Evolutionary conservation across 495 filamentous ascomycete species (phyloP).

Genomic region (Penicillium fimorum): DNA sequence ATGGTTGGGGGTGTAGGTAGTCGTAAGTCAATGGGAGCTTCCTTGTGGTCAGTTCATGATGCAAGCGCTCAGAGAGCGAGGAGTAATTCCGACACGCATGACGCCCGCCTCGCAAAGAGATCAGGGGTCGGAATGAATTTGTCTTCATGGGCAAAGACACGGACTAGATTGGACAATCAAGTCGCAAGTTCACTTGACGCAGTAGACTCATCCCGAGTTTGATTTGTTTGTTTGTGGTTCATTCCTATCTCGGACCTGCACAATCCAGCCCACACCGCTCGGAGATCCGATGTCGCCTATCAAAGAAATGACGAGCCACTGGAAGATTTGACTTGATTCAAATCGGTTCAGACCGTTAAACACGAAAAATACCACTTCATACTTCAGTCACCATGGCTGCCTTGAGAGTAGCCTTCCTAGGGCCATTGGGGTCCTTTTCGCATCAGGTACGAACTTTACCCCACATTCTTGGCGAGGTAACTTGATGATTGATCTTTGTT

Average conservation of each 20-base stretch:
- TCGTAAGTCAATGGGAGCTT: slow-evolving; percentile 59
- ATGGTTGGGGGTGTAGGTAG: slow-evolving; percentile 60
- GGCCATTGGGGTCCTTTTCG: slow-evolving; percentile 80
- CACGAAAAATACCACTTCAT: background rate
- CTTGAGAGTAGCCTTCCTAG: slow-evolving; percentile 71
- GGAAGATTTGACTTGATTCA: background rate
- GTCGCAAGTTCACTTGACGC: background rate
- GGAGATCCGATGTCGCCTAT: slow-evolving; percentile 3
- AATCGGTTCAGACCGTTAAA: background rate
- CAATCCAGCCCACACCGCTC: slow-evolving; percentile 24
- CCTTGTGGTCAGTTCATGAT: slow-evolving; percentile 44
- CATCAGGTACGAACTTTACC: slow-evolving; percentile 67
- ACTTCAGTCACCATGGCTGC: slow-evolving; percentile 19
- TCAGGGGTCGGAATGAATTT: slow-evolving; percentile 4
- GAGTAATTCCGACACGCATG: slow-evolving; percentile 22
- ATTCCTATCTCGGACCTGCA: background rate
- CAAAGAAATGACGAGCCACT: slow-evolving; percentile 3
- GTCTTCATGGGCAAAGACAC: slow-evolving; percentile 18
- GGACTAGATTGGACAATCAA: background rate
- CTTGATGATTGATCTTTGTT: slow-evolving; percentile 16
- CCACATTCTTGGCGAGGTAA: slow-evolving; percentile 8
- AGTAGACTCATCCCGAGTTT: slow-evolving; percentile 21
- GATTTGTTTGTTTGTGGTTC: slow-evolving; percentile 33
- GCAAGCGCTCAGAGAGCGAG: slow-evolving; percentile 31
- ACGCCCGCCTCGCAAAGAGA: slow-evolving; percentile 7